phyloP scores from a whole-genome alignment of 2,329 filamentous ascomycete species.

The Trichoderma gracile region DNA sequence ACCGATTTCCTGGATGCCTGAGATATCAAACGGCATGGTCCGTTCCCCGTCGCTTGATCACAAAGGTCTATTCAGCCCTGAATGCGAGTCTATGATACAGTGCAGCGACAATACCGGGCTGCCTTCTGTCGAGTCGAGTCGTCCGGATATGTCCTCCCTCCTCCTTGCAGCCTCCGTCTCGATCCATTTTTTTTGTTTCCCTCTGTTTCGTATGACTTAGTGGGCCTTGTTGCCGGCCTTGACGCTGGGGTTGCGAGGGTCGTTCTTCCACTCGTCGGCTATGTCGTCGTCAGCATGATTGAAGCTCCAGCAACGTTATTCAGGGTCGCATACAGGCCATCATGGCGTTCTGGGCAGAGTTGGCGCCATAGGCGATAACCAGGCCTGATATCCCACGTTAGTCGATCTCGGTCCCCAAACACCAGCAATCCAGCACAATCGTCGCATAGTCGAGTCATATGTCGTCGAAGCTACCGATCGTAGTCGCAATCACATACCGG shows the following conservation, averaged over 20 bases:
- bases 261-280: slow-evolving; percentile 97
- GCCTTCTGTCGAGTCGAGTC: slow-evolving; percentile 32
- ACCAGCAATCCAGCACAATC: slow-evolving; percentile 1
- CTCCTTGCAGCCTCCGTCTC: slow-evolving; percentile 29
- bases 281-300: slow-evolving; percentile 32
- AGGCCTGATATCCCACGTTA: slow-evolving; percentile 57
- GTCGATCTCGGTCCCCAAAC: slow-evolving; percentile 18
- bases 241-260: slow-evolving; percentile 79
- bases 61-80: slow-evolving; percentile 39
- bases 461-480: background rate
- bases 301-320: background rate
- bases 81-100: slow-evolving; percentile 48
- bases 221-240: slow-evolving; percentile 48
- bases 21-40: background rate
- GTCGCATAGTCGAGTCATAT: background rate
- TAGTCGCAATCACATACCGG: slow-evolving; percentile 66
- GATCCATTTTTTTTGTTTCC: slow-evolving; percentile 15
- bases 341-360: slow-evolving; percentile 75
- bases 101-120: slow-evolving; percentile 23
- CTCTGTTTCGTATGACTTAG: slow-evolving; percentile 38
- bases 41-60: slow-evolving; percentile 25
- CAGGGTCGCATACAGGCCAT: slow-evolving; percentile 64
- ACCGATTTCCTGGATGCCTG: background rate
- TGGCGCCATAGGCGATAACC: slow-evolving; percentile 88
- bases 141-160: slow-evolving; percentile 35